Conservation (phyloP, 2,329 filamentous ascomycete genomes). For the Apiospora arundinis region DNA sequence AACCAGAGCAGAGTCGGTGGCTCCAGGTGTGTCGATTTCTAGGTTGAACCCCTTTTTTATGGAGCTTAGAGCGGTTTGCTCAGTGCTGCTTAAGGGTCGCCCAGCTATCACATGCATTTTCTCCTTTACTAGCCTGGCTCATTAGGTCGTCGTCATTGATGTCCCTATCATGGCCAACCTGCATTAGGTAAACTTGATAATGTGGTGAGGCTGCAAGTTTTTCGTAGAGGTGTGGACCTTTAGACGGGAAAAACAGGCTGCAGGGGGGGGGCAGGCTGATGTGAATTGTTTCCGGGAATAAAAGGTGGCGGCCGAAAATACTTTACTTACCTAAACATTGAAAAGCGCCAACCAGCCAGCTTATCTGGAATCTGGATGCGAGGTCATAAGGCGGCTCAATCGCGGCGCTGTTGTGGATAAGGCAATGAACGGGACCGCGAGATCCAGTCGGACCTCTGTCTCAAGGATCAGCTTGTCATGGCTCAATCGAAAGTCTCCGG, state of each 20-base stretch:
- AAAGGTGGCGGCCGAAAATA: background rate
- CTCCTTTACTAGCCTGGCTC: background rate
- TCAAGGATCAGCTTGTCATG: slow-evolving; percentile 5
- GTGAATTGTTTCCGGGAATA: background rate
- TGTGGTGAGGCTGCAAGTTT: slow-evolving; percentile 16
- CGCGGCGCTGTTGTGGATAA: slow-evolving; percentile 10
- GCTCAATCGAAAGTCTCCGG: background rate
- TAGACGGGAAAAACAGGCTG: slow-evolving; percentile 17
- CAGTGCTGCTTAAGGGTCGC: background rate
- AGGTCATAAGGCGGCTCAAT: slow-evolving; percentile 15
- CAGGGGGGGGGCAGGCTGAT: background rate
- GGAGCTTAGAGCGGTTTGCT: background rate
- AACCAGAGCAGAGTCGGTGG: background rate
- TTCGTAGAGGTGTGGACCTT: background rate
- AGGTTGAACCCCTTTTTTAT: background rate
- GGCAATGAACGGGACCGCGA: slow-evolving; percentile 5
- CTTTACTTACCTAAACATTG: slow-evolving; percentile 1
- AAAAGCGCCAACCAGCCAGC: background rate
- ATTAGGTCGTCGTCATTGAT: background rate
- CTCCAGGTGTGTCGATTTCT: background rate
- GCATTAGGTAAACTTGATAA: background rate
- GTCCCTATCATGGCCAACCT: slow-evolving; percentile 6
- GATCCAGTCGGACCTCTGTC: slow-evolving; percentile 13
- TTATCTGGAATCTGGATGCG: slow-evolving; percentile 14
- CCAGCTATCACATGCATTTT: background rate